Conservation (phyloP, 805 yeast genomes). For the Yarrowia keelungensis region DNA sequence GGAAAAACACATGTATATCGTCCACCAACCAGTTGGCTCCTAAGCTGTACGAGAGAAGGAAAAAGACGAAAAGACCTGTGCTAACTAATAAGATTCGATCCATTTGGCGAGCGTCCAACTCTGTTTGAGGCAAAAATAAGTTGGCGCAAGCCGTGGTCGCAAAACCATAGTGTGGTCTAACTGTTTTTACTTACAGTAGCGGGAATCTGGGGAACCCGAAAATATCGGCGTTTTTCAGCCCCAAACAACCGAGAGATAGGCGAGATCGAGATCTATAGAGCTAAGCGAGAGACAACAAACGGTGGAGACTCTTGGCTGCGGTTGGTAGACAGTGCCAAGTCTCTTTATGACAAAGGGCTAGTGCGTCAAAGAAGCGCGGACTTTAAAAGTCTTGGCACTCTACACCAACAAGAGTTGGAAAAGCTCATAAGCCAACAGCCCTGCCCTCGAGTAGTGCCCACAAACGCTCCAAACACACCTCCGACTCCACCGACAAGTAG, state of each 20-base stretch:
- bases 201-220: too few relatives aligned
- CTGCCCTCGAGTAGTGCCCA: background rate
- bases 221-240: background rate
- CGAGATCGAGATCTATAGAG: background rate
- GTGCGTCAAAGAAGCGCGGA: slow-evolving; percentile 33
- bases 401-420: slow-evolving; percentile 2
- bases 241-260: too few relatives aligned
- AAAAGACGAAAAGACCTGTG: background rate
- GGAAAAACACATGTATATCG: background rate
- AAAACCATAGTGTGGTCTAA: slow-evolving; percentile 6
- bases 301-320: slow-evolving; percentile 28
- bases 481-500: slow-evolving; percentile 18
- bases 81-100: slow-evolving; percentile 14
- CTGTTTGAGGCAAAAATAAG: slow-evolving; percentile 24
- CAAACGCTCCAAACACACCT: background rate
- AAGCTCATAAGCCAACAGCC: slow-evolving; percentile 7
- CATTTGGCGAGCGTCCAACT: slow-evolving; percentile 19
- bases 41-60: background rate
- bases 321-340: slow-evolving; percentile 20
- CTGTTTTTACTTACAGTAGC: background rate
- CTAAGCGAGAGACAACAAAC: background rate
- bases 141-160: slow-evolving; percentile 30
- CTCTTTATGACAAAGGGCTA: slow-evolving; percentile 10
- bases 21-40: background rate
- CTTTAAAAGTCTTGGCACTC: slow-evolving; percentile 33